phyloP scores from a whole-genome alignment of 2,329 filamentous ascomycete species.

The Stachybotrys chlorohalonatus region DNA sequence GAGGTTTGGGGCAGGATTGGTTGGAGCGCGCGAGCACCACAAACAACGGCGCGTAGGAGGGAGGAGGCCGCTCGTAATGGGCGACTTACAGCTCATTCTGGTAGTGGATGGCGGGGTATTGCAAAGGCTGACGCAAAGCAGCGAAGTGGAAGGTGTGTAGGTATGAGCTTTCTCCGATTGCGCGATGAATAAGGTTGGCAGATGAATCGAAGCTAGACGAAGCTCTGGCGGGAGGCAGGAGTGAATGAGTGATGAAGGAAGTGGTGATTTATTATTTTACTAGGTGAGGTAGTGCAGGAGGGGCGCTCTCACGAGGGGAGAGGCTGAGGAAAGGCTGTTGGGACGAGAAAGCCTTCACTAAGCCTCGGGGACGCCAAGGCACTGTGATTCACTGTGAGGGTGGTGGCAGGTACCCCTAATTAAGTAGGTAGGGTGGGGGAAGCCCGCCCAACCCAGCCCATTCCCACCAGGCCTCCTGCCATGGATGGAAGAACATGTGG shows the following conservation, averaged over 20 bases:
- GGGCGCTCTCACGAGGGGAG: neutral
- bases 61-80: neutral
- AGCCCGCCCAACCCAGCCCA: too few relatives aligned
- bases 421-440: neutral
- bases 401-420: neutral
- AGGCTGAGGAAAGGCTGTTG: neutral
- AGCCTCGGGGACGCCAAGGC: neutral
- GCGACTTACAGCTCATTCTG: conserved; percentile 31
- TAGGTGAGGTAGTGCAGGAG: neutral
- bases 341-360: neutral
- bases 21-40: neutral
- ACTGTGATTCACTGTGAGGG: neutral
- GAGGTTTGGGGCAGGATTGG: neutral
- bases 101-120: conserved; percentile 6
- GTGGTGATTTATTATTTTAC: neutral
- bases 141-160: neutral
- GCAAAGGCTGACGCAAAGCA: neutral
- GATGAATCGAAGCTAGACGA: too few relatives aligned
- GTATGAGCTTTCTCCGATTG: too few relatives aligned
- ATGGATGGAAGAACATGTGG: neutral
- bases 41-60: neutral
- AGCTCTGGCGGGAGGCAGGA: too few relatives aligned
- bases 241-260: neutral
- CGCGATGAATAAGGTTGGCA: too few relatives aligned
- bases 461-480: too few relatives aligned